Base-by-base conservation (phyloP, 257 asterid genomes). In the Salvia miltiorrhiza region DNA sequence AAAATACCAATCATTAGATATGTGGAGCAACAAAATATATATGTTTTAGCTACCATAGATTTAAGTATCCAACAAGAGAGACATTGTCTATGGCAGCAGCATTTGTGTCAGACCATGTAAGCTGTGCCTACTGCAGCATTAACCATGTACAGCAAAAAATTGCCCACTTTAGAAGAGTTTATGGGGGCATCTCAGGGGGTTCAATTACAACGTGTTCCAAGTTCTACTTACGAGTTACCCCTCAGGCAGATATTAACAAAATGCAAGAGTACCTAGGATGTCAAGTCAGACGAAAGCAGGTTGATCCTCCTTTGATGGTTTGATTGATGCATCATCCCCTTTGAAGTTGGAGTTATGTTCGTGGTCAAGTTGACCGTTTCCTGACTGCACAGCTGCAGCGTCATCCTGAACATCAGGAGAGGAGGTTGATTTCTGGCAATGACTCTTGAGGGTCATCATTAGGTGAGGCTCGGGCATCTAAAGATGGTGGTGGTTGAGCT, bases 171-270 rank as follows among this genome's bases (percentile, higher is more conserved):
- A 32, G 43, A 60, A 40, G 26, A 20, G 61, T 53, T 16, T 45
- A 59, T 13, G 37, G 54, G 67, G 33, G 21, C 67, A 23, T 62
- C 20, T 40, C 39, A 33, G 53, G 53, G 21, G 4, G 33, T 41
- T 24, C 23, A 41, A 41, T 33, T 40, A 23, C 40, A 2, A 3
- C 33, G 67, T 9, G 63, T 19, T 37, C 4, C 5, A 6, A 24
- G 77, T 77, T 43, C 23, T 63, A 66, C 74, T 58, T 69, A 70
- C 73, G 54, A 11, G 65, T 12, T 24, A 1, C 74, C 73, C 52
- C 65, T 16, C 23, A 50, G 7, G 43, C 77, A 56, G 56, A 67
- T 62, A 73, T 49, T 30, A 41, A 70, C 70, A 44, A 70, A 70
- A 70, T 0, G 23, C 44, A 53, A 20, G 45, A 58, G 49, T 32